Conservation (phyloP, 2,329 filamentous ascomycete species). For the Aspergillus neoniger region DNA sequence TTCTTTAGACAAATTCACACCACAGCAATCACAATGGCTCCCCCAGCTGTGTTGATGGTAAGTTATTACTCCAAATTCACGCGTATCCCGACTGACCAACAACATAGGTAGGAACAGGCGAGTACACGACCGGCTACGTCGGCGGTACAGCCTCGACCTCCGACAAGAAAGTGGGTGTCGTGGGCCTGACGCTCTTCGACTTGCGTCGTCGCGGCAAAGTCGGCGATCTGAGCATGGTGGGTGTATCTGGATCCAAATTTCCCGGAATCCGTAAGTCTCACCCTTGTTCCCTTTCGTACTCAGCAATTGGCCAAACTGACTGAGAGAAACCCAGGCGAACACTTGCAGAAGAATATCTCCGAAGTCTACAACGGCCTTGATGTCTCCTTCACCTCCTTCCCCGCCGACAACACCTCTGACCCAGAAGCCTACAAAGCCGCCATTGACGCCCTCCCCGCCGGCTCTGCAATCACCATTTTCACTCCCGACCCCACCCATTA, state of each 20-base stretch:
- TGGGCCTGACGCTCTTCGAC: slow-evolving; percentile 86
- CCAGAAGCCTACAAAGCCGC: slow-evolving; percentile 19
- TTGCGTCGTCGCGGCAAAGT: slow-evolving; percentile 87
- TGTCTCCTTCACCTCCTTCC: slow-evolving; percentile 81
- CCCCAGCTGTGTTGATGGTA: slow-evolving; percentile 68
- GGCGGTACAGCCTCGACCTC: slow-evolving; percentile 79
- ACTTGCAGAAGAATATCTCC: slow-evolving; percentile 83
- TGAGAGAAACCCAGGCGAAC: slow-evolving; percentile 59
- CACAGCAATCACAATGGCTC: slow-evolving; percentile 12
- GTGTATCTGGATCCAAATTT: slow-evolving; percentile 84
- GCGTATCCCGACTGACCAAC: slow-evolving; percentile 7
- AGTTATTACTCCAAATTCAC: slow-evolving; percentile 26
- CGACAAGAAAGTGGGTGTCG: slow-evolving; percentile 95
- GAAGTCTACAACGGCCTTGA: slow-evolving; percentile 87
- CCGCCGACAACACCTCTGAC: slow-evolving; percentile 63
- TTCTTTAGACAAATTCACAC: not conserved
- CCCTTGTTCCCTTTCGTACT: not conserved
- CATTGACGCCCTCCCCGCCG: slow-evolving; percentile 17
- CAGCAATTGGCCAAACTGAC: slow-evolving; percentile 10
- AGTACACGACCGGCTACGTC: slow-evolving; percentile 96
- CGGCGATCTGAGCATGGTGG: slow-evolving; percentile 81
- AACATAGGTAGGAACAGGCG: slow-evolving; percentile 77
- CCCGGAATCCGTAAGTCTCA: slow-evolving; percentile 75
- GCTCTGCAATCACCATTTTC: slow-evolving; percentile 20
- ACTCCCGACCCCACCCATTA: slow-evolving; percentile 56